Conservation (phyloP, 257 asterid species). For the Ehretia macrophylla region DNA sequence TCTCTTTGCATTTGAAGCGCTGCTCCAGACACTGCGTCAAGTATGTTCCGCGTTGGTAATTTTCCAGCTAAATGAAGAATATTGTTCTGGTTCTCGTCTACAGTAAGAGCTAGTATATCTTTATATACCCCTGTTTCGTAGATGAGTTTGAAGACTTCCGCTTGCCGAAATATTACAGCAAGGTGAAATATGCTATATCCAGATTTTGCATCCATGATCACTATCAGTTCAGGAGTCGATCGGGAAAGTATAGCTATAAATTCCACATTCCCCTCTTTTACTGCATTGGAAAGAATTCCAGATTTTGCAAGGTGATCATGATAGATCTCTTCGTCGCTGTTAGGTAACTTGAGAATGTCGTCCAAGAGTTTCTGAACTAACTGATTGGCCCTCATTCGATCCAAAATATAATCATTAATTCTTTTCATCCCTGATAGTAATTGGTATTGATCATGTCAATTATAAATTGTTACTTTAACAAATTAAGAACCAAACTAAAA, state of each 20-base stretch:
- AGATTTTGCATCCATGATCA: background rate
- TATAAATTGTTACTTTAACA: too few species aligned
- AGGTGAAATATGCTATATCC: slow-evolving; percentile 3
- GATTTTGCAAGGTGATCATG: too few species aligned
- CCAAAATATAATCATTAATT: too few species aligned
- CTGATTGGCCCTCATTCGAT: too few species aligned
- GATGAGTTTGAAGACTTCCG: slow-evolving; percentile 11
- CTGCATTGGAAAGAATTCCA: background rate
- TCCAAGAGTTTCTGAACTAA: too few species aligned
- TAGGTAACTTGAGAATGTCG: too few species aligned
- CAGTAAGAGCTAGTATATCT: background rate
- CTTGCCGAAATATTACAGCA: slow-evolving; percentile 13
- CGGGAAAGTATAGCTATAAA: slow-evolving; percentile 15
- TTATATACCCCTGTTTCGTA: slow-evolving; percentile 5
- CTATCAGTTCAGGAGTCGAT: slow-evolving; percentile 13
- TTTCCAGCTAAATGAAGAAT: slow-evolving; percentile 17
- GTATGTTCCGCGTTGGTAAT: background rate
- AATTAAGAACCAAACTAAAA: too few species aligned
- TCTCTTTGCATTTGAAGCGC: slow-evolving; percentile 18
- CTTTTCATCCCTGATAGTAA: too few species aligned
- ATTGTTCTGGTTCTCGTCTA: background rate
- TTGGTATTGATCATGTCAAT: too few species aligned
- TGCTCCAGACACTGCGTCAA: slow-evolving; percentile 3
- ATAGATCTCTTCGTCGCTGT: too few species aligned
- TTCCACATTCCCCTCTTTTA: slow-evolving; percentile 18